These are phyloP conservation scores for Globisporangium alternatum DNA, from an alignment of 352 stramenopile species.

Conservation along the genomic window DNA sequence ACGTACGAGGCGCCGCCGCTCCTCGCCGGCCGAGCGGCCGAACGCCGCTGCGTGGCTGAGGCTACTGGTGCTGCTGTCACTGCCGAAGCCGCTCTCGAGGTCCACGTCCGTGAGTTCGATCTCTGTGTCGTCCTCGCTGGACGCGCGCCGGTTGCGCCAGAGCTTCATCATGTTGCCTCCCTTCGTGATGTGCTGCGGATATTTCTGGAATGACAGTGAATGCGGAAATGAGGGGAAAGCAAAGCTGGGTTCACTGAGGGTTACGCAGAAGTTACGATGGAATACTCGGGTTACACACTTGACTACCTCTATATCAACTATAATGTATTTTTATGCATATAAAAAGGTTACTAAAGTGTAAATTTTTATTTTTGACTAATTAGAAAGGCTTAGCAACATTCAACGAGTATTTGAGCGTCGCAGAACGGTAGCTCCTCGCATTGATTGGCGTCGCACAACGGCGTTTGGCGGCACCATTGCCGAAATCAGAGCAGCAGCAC, in stretches of 20 bases:
- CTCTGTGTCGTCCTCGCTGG: slow-evolving; percentile 24
- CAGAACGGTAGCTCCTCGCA: background rate
- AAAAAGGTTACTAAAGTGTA: background rate
- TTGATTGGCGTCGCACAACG: slow-evolving; percentile 12
- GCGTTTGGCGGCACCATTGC: slow-evolving; percentile 1
- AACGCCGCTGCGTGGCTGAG: slow-evolving; percentile 12
- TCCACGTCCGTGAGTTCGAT: slow-evolving; percentile 23
- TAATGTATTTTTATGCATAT: background rate
- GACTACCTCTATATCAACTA: too few relatives aligned
- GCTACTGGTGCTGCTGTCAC: slow-evolving; percentile 9
- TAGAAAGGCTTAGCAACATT: background rate
- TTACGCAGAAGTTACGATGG: background rate
- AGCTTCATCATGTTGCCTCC: slow-evolving; percentile 22
- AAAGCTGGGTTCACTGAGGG: background rate
- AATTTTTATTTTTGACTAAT: background rate
- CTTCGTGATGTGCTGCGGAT: background rate
- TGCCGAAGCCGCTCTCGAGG: slow-evolving; percentile 17
- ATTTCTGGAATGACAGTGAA: slow-evolving; percentile 6
- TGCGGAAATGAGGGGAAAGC: background rate
- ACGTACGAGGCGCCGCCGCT: slow-evolving; percentile 26
- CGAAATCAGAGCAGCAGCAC: background rate
- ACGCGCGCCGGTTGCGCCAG: slow-evolving; percentile 19
- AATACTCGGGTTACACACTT: too few relatives aligned
- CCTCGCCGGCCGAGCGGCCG: slow-evolving; percentile 23
- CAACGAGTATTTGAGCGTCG: too few relatives aligned